phyloP scores from a whole-genome alignment of 768 basidiomycete species.

The Clitopilus passeckerianus region DNA sequence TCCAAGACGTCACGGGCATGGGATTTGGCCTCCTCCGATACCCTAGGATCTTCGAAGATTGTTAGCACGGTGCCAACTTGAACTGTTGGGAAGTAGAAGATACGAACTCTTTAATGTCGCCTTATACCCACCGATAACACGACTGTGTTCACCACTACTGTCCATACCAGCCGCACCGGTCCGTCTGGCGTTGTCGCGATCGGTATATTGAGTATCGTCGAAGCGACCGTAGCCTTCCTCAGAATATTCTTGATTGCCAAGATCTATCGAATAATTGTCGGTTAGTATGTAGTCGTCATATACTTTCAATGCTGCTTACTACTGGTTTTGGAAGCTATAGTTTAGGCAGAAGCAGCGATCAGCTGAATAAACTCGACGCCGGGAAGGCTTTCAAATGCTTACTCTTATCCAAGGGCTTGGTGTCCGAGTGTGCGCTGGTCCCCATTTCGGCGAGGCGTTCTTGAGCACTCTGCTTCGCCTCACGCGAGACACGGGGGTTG shows the following conservation, averaged over 20 bases:
- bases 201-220: background rate
- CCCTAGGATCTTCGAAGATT: constrained; percentile 29
- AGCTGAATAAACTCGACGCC: too few relatives aligned
- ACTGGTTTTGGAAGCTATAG: background rate
- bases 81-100: too few relatives aligned
- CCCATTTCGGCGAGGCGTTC: constrained; percentile 37
- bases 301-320: background rate
- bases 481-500: constrained; percentile 54
- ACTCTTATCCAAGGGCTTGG: background rate
- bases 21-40: constrained; percentile 43
- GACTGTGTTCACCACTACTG: constrained; percentile 6
- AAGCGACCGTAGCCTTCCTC: background rate
- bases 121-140: constrained; percentile 23
- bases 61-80: background rate
- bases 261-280: background rate
- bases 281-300: too few relatives aligned
- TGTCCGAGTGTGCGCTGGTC: background rate
- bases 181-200: background rate
- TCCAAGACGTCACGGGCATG: constrained; percentile 51
- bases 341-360: background rate
- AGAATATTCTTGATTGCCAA: background rate
- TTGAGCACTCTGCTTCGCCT: constrained; percentile 46
- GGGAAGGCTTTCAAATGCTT: background rate
- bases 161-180: constrained; percentile 2
- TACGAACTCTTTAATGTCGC: constrained; percentile 22